A percentile compares a stretch with the other conserved stretches of the same genome.
phyloP scores from a whole-genome alignment of 495 filamentous ascomycete genomes.

The Cercophora scortea region DNA sequence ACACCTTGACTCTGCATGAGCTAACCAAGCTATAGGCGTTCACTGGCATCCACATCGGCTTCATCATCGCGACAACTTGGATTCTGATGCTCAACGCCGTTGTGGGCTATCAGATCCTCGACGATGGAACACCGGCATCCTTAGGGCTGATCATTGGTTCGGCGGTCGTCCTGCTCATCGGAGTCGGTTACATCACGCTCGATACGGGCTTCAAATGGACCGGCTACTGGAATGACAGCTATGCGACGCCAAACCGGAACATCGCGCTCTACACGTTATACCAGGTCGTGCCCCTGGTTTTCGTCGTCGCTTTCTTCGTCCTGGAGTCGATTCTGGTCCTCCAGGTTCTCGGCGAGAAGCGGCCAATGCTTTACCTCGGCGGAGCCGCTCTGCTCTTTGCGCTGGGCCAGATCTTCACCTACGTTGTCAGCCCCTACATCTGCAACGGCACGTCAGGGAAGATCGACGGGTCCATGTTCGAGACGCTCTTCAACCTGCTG shows the following conservation, averaged over 20 bases:
- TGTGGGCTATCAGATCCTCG: slow-evolving; percentile 87
- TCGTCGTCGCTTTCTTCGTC: slow-evolving; percentile 73
- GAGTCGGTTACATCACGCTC: slow-evolving; percentile 90
- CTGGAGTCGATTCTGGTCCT: slow-evolving; percentile 79
- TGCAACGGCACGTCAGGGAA: slow-evolving; percentile 73
- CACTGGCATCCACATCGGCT: slow-evolving; percentile 83
- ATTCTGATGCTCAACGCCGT: slow-evolving; percentile 86
- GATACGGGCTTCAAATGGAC: slow-evolving; percentile 91
- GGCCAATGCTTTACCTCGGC: slow-evolving; percentile 79
- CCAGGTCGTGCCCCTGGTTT: slow-evolving; percentile 83
- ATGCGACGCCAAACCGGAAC: slow-evolving; percentile 53
- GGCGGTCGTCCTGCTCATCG: slow-evolving; percentile 66
- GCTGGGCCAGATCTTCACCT: slow-evolving; percentile 90
- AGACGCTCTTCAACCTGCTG: slow-evolving; percentile 84
- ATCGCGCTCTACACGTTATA: slow-evolving; percentile 92
- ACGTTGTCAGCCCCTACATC: slow-evolving; percentile 83
- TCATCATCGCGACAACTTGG: slow-evolving; percentile 83
- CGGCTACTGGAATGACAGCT: slow-evolving; percentile 56
- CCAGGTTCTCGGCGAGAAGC: slow-evolving; percentile 71
- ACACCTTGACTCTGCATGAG: not conserved
- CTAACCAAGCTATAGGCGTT: slow-evolving; percentile 57
- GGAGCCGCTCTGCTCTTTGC: slow-evolving; percentile 74
- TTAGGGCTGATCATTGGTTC: slow-evolving; percentile 67
- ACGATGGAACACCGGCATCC: slow-evolving; percentile 85
- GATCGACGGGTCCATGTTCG: slow-evolving; percentile 89